phyloP scores from a whole-genome alignment of 2,329 filamentous ascomycete genomes.

The Pseudogymnoascus sp. region DNA sequence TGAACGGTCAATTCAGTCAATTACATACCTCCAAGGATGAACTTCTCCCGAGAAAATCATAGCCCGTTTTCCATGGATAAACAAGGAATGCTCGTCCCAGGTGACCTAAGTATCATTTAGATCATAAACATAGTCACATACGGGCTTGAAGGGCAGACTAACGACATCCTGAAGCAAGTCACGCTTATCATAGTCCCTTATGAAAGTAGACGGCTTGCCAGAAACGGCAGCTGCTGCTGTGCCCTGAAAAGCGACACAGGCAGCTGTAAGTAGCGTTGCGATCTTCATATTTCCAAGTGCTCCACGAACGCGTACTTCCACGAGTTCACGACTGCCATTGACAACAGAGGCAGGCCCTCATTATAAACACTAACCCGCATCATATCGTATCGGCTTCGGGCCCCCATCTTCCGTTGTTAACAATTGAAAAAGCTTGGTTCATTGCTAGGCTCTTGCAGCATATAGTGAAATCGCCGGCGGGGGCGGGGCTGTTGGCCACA shows the following conservation, averaged over 20 bases:
- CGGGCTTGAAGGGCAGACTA: slow-evolving; percentile 16
- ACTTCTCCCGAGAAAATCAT: slow-evolving; percentile 68
- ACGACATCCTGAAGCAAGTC: slow-evolving; percentile 44
- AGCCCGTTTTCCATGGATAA: slow-evolving; percentile 59
- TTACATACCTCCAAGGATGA: slow-evolving; percentile 44
- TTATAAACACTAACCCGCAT: not conserved
- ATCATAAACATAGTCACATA: not conserved
- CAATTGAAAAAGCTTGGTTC: not conserved
- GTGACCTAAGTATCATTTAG: slow-evolving; percentile 37
- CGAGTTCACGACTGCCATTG: not conserved
- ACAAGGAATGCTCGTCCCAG: slow-evolving; percentile 65
- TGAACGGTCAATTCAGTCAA: slow-evolving; percentile 23
- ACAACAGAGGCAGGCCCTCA: not conserved
- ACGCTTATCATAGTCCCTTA: slow-evolving; percentile 38
- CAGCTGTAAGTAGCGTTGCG: slow-evolving; percentile 1
- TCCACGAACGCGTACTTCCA: not conserved
- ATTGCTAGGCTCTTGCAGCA: not conserved
- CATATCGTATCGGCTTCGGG: not conserved
- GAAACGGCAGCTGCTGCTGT: slow-evolving; percentile 3
- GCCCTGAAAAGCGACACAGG: not conserved
- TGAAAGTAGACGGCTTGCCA: slow-evolving; percentile 13
- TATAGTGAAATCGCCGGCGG: not conserved
- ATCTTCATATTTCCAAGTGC: slow-evolving; percentile 4
- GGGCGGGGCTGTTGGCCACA: not conserved
- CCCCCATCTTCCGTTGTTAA: slow-evolving; percentile 2